Percentiles rank a stretch among this genome's conserved stretches.
Evolutionary conservation across 495 filamentous ascomycete species (phyloP).

Genomic region (Penicillium nucicola): DNA sequence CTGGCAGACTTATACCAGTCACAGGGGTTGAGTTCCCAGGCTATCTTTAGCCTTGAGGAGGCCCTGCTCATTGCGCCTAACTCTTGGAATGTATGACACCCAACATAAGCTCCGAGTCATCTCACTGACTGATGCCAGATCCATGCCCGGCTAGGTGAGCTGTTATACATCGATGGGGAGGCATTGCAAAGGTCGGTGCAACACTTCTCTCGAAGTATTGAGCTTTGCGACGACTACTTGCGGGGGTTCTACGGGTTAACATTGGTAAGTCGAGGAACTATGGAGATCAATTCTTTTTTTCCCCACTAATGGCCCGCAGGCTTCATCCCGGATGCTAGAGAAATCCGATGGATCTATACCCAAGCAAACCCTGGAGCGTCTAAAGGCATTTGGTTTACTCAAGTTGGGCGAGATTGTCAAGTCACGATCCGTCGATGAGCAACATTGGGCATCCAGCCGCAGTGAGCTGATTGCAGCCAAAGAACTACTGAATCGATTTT

Average conservation of each 20-base stretch:
- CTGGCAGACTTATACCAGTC: constrained; percentile 78
- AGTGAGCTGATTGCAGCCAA: constrained; percentile 76
- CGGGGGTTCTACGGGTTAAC: constrained; percentile 90
- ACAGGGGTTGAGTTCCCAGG: constrained; percentile 74
- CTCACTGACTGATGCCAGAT: constrained; percentile 48
- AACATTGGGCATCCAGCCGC: constrained; percentile 66
- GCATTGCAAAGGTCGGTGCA: constrained; percentile 67
- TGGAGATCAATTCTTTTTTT: background rate
- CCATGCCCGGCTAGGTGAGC: constrained; percentile 83
- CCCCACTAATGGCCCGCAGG: constrained; percentile 8
- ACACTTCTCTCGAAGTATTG: constrained; percentile 83
- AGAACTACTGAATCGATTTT: constrained; percentile 57
- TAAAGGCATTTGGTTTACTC: constrained; percentile 69
- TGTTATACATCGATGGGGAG: constrained; percentile 60
- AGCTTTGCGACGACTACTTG: constrained; percentile 89
- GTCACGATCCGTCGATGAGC: constrained; percentile 49
- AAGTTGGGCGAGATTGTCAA: constrained; percentile 76
- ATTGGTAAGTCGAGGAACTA: constrained; percentile 51
- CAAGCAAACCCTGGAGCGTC: constrained; percentile 54
- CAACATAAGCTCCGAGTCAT: background rate
- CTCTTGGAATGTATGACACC: constrained; percentile 79
- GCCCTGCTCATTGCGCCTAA: constrained; percentile 84
- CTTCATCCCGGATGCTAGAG: constrained; percentile 19
- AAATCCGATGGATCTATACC: constrained; percentile 15
- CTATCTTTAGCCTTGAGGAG: constrained; percentile 87